A percentile compares a stretch with the other conserved stretches of the same genome.
phyloP scores from a whole-genome alignment of 208 protist species.

The Lotmaria passim region DNA sequence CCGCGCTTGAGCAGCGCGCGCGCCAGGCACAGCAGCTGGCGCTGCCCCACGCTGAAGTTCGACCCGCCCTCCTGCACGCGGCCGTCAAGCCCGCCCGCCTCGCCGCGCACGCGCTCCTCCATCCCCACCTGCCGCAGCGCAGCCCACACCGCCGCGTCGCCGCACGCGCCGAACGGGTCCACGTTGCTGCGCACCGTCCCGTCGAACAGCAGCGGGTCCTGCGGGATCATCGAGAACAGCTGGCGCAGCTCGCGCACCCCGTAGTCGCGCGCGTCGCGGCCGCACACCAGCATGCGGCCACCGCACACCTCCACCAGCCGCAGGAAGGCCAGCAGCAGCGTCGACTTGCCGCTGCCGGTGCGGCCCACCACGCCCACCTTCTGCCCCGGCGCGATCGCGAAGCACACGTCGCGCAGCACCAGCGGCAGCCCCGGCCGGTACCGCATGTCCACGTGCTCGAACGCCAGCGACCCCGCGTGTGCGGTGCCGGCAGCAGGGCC shows the following conservation, averaged over 20 bases:
- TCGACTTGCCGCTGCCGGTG: too few relatives aligned
- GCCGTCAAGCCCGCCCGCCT: constrained; percentile 37
- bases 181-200: constrained; percentile 81
- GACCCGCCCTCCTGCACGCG: constrained; percentile 57
- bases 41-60: constrained; percentile 80
- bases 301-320: constrained; percentile 49
- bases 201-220: constrained; percentile 84
- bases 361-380: too few relatives aligned
- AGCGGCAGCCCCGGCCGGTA: constrained; percentile 75
- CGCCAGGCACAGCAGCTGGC: constrained; percentile 76
- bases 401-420: too few relatives aligned
- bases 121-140: constrained; percentile 56
- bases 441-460: constrained; percentile 68
- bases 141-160: constrained; percentile 46
- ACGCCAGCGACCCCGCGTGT: constrained; percentile 39
- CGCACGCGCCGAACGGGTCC: constrained; percentile 57
- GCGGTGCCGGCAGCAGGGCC: too few relatives aligned
- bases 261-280: constrained; percentile 41
- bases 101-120: constrained; percentile 27
- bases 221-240: constrained; percentile 83
- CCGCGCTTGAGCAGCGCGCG: constrained; percentile 65
- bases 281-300: constrained; percentile 53
- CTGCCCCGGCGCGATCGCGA: too few relatives aligned
- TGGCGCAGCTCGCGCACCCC: constrained; percentile 56
- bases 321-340: too few relatives aligned